Conservation (phyloP, 2,329 filamentous ascomycete species). For the Sporothrix dimorphospora region DNA sequence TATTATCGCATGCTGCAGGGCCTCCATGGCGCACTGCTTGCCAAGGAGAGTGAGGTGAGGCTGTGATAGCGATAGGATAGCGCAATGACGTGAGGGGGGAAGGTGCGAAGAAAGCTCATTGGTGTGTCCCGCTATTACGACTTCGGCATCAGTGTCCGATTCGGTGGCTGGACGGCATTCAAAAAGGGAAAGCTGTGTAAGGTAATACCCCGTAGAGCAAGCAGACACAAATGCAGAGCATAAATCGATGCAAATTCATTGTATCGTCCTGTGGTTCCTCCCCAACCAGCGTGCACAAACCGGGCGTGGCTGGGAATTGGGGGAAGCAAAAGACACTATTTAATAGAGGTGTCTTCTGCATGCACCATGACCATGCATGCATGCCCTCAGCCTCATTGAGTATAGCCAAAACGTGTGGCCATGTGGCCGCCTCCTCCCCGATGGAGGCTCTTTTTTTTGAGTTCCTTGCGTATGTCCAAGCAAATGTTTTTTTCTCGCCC, state of each 20-base stretch:
- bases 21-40: not conserved
- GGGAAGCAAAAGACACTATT: not conserved
- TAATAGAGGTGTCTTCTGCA: not conserved
- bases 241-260: not conserved
- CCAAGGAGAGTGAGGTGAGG: conserved; percentile 14
- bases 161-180: conserved; percentile 3
- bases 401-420: not conserved
- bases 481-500: not conserved
- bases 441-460: not conserved
- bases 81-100: conserved; percentile 1
- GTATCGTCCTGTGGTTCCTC: not conserved
- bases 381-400: not conserved
- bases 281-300: not conserved
- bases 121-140: not conserved
- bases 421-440: not conserved
- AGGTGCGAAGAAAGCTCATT: not conserved
- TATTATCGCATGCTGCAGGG: conserved; percentile 14
- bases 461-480: not conserved
- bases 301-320: not conserved
- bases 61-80: not conserved
- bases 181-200: not conserved
- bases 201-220: not conserved
- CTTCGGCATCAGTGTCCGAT: not conserved
- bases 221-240: not conserved
- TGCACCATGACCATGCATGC: not conserved